Percentiles rank a stretch among this genome's conserved stretches.
Evolutionary conservation across 2,329 filamentous ascomycete species (phyloP).

Genomic region (Arthrocladium fulminans): DNA sequence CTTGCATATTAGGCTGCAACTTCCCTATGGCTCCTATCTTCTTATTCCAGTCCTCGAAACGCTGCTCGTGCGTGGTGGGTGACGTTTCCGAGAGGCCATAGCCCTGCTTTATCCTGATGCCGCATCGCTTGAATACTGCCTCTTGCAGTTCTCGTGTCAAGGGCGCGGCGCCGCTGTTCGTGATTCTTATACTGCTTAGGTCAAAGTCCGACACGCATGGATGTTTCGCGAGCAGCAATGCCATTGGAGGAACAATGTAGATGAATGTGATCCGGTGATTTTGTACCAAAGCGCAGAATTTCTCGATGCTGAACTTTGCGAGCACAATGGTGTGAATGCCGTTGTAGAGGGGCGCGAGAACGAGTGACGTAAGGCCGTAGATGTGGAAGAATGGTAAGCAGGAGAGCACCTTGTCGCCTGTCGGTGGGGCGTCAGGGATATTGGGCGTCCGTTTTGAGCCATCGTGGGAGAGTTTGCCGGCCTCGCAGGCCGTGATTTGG

Average conservation of each 20-base stretch:
- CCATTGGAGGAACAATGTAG: slow-evolving; percentile 77
- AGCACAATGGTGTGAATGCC: slow-evolving; percentile 63
- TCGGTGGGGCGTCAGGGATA: slow-evolving; percentile 32
- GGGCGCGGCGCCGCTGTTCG: slow-evolving; percentile 82
- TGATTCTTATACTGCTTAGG: slow-evolving; percentile 65
- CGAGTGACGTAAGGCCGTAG: slow-evolving; percentile 67
- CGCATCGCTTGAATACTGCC: slow-evolving; percentile 62
- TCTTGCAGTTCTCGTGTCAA: slow-evolving; percentile 72
- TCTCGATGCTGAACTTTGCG: slow-evolving; percentile 71
- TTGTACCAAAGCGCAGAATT: slow-evolving; percentile 69
- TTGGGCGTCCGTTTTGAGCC: slow-evolving; percentile 36
- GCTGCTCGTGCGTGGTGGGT: slow-evolving; percentile 66
- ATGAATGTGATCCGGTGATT: slow-evolving; percentile 64
- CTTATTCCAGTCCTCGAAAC: slow-evolving; percentile 65
- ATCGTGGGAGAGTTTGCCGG: slow-evolving; percentile 47
- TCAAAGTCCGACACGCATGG: slow-evolving; percentile 73
- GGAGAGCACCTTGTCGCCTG: slow-evolving; percentile 64
- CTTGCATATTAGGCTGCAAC: slow-evolving; percentile 68
- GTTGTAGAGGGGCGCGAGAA: slow-evolving; percentile 58
- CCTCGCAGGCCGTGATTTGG: slow-evolving; percentile 49
- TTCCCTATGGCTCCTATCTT: slow-evolving; percentile 70
- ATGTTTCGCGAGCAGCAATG: slow-evolving; percentile 71
- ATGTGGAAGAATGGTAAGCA: slow-evolving; percentile 89
- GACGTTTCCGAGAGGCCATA: slow-evolving; percentile 86
- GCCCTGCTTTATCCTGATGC: slow-evolving; percentile 74